Percentiles rank a stretch among this genome's conserved stretches.
Evolutionary conservation across 345 rosid species (phyloP).

Genomic region (Gossypium longicalyx): DNA sequence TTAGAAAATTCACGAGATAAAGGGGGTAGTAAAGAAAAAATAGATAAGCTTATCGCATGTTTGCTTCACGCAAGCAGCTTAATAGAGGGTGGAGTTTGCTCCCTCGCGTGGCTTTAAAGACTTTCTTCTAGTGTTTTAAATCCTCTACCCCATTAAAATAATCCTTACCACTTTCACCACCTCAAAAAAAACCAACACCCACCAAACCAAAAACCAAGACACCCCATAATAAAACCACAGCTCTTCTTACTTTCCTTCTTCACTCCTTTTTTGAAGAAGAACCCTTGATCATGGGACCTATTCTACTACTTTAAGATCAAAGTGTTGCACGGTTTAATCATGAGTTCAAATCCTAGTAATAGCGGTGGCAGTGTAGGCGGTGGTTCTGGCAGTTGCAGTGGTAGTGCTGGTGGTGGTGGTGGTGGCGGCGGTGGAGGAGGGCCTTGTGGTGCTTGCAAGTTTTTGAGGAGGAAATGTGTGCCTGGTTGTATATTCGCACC

Average conservation of each 20-base stretch:
- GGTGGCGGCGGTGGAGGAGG: conserved; percentile 36
- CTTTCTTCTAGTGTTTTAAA: conserved; percentile 38
- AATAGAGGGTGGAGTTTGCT: conserved; percentile 51
- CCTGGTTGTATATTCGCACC: conserved; percentile 83
- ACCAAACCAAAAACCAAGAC: conserved; percentile 27
- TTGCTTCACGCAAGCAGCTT: conserved; percentile 99
- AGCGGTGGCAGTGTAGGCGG: conserved; percentile 38
- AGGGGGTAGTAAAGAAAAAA: conserved; percentile 35
- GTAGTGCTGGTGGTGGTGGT: conserved; percentile 23
- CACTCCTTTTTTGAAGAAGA: background rate
- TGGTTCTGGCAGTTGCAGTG: conserved; percentile 26
- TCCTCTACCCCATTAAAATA: conserved; percentile 26
- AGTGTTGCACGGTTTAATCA: conserved; percentile 18
- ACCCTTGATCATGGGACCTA: conserved; percentile 13
- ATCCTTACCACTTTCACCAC: conserved; percentile 4
- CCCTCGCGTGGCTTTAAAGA: conserved; percentile 97
- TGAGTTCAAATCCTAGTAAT: conserved; percentile 54
- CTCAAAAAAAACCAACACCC: conserved; percentile 17
- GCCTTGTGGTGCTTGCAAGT: conserved; percentile 90
- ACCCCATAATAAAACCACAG: conserved; percentile 28
- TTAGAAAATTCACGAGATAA: conserved; percentile 39
- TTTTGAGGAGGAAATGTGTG: conserved; percentile 54
- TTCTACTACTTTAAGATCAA: background rate
- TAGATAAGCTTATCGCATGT: conserved; percentile 66
- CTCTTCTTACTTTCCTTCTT: conserved; percentile 4